phyloP scores from a whole-genome alignment of 2,329 filamentous ascomycete genomes.

The Helotiales sp. region DNA sequence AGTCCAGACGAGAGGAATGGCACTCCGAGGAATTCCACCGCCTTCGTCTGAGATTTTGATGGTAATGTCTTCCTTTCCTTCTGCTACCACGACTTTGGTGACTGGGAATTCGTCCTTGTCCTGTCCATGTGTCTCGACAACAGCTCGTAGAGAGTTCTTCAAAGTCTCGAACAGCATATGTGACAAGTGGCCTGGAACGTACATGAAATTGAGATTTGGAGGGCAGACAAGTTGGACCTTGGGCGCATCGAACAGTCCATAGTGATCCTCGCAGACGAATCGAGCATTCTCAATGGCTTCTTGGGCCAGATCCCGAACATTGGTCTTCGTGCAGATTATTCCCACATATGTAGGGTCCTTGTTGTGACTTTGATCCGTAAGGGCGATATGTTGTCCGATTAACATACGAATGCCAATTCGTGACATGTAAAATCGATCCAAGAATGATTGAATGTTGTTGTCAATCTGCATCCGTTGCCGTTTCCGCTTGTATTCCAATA shows the following conservation, averaged over 20 bases:
- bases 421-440: slow-evolving; percentile 99
- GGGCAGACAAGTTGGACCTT: slow-evolving; percentile 97
- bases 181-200: slow-evolving; percentile 96
- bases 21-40: slow-evolving; percentile 88
- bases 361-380: slow-evolving; percentile 90
- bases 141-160: slow-evolving; percentile 96
- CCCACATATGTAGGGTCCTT: slow-evolving; percentile 94
- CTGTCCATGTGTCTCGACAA: slow-evolving; percentile 92
- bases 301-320: slow-evolving; percentile 90
- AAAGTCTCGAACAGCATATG: slow-evolving; percentile 99
- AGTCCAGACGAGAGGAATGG: slow-evolving; percentile 98
- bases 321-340: slow-evolving; percentile 99
- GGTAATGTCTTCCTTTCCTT: slow-evolving; percentile 98
- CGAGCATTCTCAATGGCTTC: slow-evolving; percentile 98
- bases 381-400: slow-evolving; percentile 95
- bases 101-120: slow-evolving; percentile 96
- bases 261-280: slow-evolving; percentile 99
- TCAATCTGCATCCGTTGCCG: slow-evolving; percentile 98
- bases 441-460: slow-evolving; percentile 93
- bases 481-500: slow-evolving; percentile 96
- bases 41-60: slow-evolving; percentile 98
- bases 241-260: slow-evolving; percentile 94
- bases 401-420: slow-evolving; percentile 99
- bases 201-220: slow-evolving; percentile 97
- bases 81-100: slow-evolving; percentile 96